Conservation (phyloP, 768 basidiomycete genomes). For the Pisolithus marmoratus region DNA sequence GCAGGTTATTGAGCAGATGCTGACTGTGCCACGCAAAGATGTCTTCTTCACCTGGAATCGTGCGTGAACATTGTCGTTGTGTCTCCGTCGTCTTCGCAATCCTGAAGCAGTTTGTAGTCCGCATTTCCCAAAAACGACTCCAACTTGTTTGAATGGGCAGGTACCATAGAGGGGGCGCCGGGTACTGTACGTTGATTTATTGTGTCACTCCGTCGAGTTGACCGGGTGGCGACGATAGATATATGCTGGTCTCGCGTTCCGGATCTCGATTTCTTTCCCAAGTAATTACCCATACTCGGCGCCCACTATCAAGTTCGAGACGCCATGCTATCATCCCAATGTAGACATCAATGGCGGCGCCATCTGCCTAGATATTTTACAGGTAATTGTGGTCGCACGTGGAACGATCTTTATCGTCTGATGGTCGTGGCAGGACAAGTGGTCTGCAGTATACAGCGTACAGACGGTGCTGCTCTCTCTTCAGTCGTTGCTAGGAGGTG, state of each 20-base stretch:
- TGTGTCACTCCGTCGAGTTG: neutral
- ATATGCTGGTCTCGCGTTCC: constrained; percentile 75
- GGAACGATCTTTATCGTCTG: neutral
- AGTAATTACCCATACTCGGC: constrained; percentile 85
- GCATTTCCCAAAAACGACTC: constrained; percentile 86
- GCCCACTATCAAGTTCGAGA: constrained; percentile 81
- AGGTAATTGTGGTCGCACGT: constrained; percentile 38
- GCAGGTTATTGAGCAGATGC: neutral
- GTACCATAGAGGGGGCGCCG: constrained; percentile 77
- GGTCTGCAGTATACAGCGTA: constrained; percentile 91
- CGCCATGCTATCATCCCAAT: constrained; percentile 89
- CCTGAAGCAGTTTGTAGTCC: constrained; percentile 43
- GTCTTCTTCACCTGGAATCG: constrained; percentile 85
- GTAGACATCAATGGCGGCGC: constrained; percentile 73
- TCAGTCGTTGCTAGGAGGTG: constrained; percentile 84
- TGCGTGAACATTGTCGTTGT: constrained; percentile 32
- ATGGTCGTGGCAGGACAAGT: constrained; percentile 60
- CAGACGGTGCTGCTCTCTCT: constrained; percentile 85
- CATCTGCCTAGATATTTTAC: constrained; percentile 85
- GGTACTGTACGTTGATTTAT: constrained; percentile 53
- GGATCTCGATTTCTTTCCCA: constrained; percentile 80
- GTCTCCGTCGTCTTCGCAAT: neutral
- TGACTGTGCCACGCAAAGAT: constrained; percentile 44
- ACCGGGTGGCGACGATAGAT: constrained; percentile 39
- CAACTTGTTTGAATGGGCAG: constrained; percentile 86